phyloP scores from a whole-genome alignment of 768 basidiomycete species.

The Exidia glandulosa region DNA sequence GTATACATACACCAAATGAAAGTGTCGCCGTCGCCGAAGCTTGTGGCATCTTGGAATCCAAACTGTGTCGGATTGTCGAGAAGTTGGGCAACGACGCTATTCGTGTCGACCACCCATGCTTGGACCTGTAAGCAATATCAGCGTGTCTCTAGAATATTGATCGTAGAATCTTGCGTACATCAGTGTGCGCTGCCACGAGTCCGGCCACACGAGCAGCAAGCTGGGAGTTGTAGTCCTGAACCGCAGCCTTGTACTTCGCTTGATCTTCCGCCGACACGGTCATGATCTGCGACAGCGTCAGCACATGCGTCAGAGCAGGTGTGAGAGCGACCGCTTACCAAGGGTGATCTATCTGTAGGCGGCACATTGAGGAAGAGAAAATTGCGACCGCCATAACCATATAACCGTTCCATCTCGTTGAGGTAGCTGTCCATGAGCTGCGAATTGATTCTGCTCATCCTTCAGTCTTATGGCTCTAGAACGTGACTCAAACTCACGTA shows the following conservation, averaged over 20 bases:
- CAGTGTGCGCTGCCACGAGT: constrained; percentile 34
- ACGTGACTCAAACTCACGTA: neutral
- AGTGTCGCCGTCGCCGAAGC: neutral
- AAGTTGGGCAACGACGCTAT: neutral
- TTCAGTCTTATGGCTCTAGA: neutral
- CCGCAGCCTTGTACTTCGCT: constrained; percentile 31
- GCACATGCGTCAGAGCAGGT: constrained; percentile 37
- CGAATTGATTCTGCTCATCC: neutral
- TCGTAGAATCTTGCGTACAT: constrained; percentile 23
- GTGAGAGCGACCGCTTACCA: constrained; percentile 15
- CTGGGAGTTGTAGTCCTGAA: constrained; percentile 40
- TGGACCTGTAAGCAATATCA: neutral
- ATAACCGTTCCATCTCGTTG: neutral
- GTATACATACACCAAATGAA: neutral
- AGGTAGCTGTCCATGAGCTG: neutral
- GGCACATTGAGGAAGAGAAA: constrained; percentile 54
- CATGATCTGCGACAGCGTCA: constrained; percentile 35
- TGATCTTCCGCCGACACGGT: constrained; percentile 26
- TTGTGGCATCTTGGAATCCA: neutral
- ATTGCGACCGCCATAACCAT: constrained; percentile 17
- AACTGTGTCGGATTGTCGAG: neutral
- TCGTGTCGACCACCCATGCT: neutral
- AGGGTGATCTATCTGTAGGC: constrained; percentile 37
- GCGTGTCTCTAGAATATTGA: neutral
- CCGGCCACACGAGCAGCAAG: constrained; percentile 28